phyloP scores from a whole-genome alignment of 2,329 filamentous ascomycete species.

The Scedosporium boydii region DNA sequence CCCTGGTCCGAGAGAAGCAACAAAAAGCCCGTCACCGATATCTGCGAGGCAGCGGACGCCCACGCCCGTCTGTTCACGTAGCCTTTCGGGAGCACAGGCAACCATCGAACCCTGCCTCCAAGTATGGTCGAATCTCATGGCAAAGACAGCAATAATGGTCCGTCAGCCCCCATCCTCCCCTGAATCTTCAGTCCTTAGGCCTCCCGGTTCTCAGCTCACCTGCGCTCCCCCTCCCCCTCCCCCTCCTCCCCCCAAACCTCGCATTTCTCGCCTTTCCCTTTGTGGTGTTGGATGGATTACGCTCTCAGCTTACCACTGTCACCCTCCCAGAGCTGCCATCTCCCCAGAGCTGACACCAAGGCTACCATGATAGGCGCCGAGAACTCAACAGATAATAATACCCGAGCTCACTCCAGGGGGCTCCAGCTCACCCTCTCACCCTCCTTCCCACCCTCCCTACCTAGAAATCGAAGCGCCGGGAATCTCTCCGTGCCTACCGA shows the following conservation, averaged over 20 bases:
- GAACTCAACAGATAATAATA: neutral
- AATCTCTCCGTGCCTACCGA: slow-evolving; percentile 44
- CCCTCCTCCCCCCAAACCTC: neutral
- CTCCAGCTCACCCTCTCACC: slow-evolving; percentile 35
- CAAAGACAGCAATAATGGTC: slow-evolving; percentile 3
- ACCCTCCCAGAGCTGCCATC: neutral
- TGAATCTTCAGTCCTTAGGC: neutral
- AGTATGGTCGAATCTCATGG: slow-evolving; percentile 5
- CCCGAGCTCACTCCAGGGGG: slow-evolving; percentile 27
- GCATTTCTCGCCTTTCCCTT: neutral
- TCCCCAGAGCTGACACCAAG: neutral
- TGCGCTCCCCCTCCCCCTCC: neutral
- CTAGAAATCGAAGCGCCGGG: slow-evolving; percentile 58
- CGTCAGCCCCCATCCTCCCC: neutral
- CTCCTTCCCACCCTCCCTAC: slow-evolving; percentile 43
- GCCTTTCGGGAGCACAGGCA: neutral
- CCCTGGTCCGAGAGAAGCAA: neutral
- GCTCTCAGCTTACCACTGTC: slow-evolving; percentile 2
- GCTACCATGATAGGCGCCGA: slow-evolving; percentile 8
- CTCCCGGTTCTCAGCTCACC: neutral
- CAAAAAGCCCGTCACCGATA: neutral
- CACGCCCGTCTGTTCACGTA: neutral
- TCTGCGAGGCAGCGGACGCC: neutral
- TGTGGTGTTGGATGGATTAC: no score
- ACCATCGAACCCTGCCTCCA: neutral